Conservation (phyloP, 139 green algal genomes). For the Coelastrella sp. region DNA sequence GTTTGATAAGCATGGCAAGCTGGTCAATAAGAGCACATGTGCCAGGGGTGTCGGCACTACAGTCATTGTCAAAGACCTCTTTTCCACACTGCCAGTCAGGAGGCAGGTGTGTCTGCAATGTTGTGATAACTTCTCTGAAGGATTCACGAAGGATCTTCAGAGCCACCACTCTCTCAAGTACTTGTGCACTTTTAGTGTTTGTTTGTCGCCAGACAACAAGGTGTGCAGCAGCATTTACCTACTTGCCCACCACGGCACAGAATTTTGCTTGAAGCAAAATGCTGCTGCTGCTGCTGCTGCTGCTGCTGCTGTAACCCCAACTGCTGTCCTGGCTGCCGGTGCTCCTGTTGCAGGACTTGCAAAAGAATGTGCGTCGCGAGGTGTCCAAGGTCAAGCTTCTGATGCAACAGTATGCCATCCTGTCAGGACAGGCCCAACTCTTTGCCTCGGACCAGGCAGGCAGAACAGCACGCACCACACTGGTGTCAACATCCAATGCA, state of each 20-base stretch:
- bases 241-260: not conserved
- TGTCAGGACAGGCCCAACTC: conserved; percentile 69
- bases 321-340: not conserved
- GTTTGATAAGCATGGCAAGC: conserved; percentile 76
- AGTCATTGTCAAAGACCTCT: conserved; percentile 88
- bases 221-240: not conserved
- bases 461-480: conserved; percentile 56
- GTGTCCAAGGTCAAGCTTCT: conserved; percentile 81
- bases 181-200: not conserved
- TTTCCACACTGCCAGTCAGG: conserved; percentile 91
- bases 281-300: not conserved
- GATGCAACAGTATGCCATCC: conserved; percentile 84
- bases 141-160: not conserved
- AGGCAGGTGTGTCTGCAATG: conserved; percentile 67
- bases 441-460: conserved; percentile 51
- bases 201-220: not conserved
- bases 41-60: conserved; percentile 91
- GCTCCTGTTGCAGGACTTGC: conserved; percentile 53
- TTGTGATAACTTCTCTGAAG: not conserved
- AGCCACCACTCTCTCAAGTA: not conserved
- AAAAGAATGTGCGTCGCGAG: conserved; percentile 89
- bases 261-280: not conserved
- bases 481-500: conserved; percentile 77
- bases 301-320: not conserved
- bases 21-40: conserved; percentile 48